A percentile compares a stretch with the other conserved stretches of the same genome.
phyloP scores from a whole-genome alignment of 805 yeast genomes.

The Metschnikowia kofuensis region DNA sequence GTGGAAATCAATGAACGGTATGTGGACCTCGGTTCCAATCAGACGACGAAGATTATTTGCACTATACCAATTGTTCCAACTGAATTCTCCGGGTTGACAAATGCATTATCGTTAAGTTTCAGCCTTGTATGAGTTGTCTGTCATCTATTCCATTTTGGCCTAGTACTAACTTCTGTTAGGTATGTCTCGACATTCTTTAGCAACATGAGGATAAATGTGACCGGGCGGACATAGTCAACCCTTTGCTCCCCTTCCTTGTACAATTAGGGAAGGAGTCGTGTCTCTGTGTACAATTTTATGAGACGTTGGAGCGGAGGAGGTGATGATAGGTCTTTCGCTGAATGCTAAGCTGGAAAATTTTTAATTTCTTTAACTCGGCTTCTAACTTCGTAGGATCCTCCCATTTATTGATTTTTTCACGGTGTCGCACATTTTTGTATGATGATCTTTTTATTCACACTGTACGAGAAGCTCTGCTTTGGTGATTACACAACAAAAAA shows the following conservation, averaged over 20 bases:
- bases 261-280: constrained; percentile 42
- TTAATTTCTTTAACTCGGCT: neutral
- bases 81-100: constrained; percentile 53
- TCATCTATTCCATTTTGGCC: neutral
- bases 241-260: constrained; percentile 38
- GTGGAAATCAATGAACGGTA: constrained; percentile 26
- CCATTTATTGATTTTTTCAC: constrained; percentile 22
- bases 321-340: constrained; percentile 53
- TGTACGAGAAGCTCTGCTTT: constrained; percentile 41
- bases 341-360: constrained; percentile 11
- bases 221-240: constrained; percentile 51
- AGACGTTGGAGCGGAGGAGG: constrained; percentile 43
- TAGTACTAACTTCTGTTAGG: constrained; percentile 13
- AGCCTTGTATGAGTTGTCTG: constrained; percentile 55
- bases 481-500: constrained; percentile 36
- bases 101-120: constrained; percentile 56
- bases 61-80: constrained; percentile 59
- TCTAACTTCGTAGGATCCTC: constrained; percentile 6
- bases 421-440: constrained; percentile 25
- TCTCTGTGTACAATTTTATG: constrained; percentile 51
- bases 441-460: constrained; percentile 52
- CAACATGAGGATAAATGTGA: constrained; percentile 43
- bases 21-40: constrained; percentile 10
- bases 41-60: constrained; percentile 48
- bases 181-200: constrained; percentile 15